Evolutionary conservation across 2,329 filamentous ascomycete genomes (phyloP), one percentile per base, ranked within the genome.

Genomic region (Polychaeton citri): DNA sequence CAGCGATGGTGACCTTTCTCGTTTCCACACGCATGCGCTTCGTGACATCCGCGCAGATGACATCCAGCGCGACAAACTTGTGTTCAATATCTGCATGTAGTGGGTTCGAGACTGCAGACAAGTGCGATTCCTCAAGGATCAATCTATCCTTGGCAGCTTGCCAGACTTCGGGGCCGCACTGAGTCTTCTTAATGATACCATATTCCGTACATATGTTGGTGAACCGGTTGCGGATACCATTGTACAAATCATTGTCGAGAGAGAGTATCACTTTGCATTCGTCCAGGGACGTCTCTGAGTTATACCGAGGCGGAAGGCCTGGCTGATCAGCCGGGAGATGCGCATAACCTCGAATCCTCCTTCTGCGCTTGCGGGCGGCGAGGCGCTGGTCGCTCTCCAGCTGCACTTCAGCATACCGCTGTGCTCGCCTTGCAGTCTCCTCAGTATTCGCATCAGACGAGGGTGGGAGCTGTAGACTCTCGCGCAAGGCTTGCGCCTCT

Each of bases 261-360:
- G 62, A 65, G 19, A 92, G 63, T 40, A 77, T 79, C 9, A 68
- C 67, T 51, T 85, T 83, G 50, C 79, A 79, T 57, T 88, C 81
- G 44, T 83, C 79, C 39, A 90, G 72, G 0, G 82, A 87, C 9
- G 80, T 87, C 56, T 90, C 83, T 0, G 82, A 88, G 1, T 81
- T 81, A 43, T 85, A 90, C 16, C 83, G 74, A 10, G 79, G 76
- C 15, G 77, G 73, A 15, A 46, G 33, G 4, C 76, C 74, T 1
- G 76, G 70, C 5, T 74, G 73, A 51, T 83, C 79, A 24, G 78
- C 70, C 10, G 79, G 74, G 18, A 81, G 55, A 2, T 77, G 76
- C 30, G 72, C 76, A 66, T 75, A 81, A n/a, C 71, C 72, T 47
- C 74, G 69, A 36, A 76, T 79, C 32, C 79, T 69, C 42, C 79